Conservation (phyloP, 768 basidiomycete species). For the Amyloporia xantha region DNA sequence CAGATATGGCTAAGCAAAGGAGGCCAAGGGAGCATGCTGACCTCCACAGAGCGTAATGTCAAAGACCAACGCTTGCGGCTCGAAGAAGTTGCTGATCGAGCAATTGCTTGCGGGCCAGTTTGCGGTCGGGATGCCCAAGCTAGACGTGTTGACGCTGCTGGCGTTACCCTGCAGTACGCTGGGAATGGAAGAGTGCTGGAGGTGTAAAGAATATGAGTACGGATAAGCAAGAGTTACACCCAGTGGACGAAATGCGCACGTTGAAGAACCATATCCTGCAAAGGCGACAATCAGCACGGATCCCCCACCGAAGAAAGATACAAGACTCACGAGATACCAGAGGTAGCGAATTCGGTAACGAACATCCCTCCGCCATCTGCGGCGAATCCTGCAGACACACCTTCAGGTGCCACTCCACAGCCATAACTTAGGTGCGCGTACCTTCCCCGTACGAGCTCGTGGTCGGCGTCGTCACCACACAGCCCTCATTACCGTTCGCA, state of each 20-base stretch:
- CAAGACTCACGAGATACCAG: conserved; percentile 53
- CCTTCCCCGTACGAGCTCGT: conserved; percentile 49
- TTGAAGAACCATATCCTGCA: conserved; percentile 59
- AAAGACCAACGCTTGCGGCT: conserved; percentile 60
- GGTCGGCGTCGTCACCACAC: conserved; percentile 49
- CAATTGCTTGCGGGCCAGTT: conserved; percentile 62
- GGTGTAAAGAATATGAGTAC: neutral
- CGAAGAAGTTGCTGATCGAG: conserved; percentile 45
- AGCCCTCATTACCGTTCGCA: conserved; percentile 56
- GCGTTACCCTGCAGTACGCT: conserved; percentile 2
- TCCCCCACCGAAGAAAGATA: neutral
- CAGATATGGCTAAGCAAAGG: neutral
- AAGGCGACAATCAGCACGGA: neutral
- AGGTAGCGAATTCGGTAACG: conserved; percentile 63
- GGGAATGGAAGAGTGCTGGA: conserved; percentile 1
- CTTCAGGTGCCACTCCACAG: neutral
- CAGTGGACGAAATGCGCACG: conserved; percentile 25
- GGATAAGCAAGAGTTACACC: too few species aligned
- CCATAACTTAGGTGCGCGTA: neutral
- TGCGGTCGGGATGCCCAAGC: conserved; percentile 60
- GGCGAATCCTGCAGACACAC: conserved; percentile 43
- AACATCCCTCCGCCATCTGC: conserved; percentile 64
- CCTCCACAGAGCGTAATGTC: conserved; percentile 69
- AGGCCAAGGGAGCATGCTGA: too few species aligned
- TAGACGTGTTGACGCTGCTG: conserved; percentile 50